Evolutionary conservation across 768 basidiomycete genomes (phyloP).

Genomic region (Aureoboletus auriporus): DNA sequence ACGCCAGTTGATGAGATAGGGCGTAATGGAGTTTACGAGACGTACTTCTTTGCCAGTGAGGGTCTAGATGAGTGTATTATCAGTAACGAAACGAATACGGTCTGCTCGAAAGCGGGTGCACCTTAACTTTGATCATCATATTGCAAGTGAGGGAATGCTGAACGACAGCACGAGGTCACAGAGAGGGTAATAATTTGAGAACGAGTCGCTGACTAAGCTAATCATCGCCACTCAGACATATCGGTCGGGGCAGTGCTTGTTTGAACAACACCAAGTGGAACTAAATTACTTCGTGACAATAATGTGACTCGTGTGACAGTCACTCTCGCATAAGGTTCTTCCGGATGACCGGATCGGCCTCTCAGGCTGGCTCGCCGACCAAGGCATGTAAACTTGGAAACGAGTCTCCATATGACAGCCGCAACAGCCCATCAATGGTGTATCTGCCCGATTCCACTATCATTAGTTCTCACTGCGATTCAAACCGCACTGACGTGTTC

Average conservation of each 20-base stretch:
- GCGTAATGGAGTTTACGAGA: not conserved
- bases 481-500: not conserved
- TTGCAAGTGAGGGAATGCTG: constrained; percentile 1
- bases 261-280: too few species aligned
- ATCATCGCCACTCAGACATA: not conserved
- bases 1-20: constrained; percentile 9
- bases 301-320: too few species aligned
- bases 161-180: not conserved
- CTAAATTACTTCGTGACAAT: too few species aligned
- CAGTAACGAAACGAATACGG: not conserved
- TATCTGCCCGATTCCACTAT: too few species aligned
- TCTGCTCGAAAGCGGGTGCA: not conserved
- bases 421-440: too few species aligned
- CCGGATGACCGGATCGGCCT: too few species aligned
- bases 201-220: constrained; percentile 1
- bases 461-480: too few species aligned
- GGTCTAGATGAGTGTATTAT: constrained; percentile 47
- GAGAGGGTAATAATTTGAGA: not conserved
- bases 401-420: too few species aligned
- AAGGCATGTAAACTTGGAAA: too few species aligned
- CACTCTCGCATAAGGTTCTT: too few species aligned
- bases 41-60: constrained; percentile 95
- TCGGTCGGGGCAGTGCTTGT: too few species aligned
- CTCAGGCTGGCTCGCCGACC: too few species aligned
- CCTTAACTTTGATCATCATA: constrained; percentile 28